A percentile compares a stretch with the other conserved stretches of the same genome.
Evolutionary conservation across 139 green algal species (phyloP).

Genomic region (Picochlorum sp.): DNA sequence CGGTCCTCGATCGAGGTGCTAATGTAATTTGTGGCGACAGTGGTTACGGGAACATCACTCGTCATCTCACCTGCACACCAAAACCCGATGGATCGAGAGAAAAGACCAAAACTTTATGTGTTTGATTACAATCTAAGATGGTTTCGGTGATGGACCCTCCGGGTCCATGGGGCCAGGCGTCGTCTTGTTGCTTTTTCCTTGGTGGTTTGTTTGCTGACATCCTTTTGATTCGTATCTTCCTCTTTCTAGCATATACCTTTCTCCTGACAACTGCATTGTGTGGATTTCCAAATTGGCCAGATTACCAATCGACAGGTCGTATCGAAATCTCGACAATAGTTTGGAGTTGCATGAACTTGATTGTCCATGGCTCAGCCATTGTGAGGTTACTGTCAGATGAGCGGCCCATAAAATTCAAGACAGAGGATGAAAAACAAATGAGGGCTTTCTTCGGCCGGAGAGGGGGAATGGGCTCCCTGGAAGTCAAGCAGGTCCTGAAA

Average conservation of each 20-base stretch:
- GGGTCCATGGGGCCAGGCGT: constrained; percentile 12
- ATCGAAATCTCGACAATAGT: constrained; percentile 5
- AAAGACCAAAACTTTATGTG: too few species aligned
- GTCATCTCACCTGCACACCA: too few species aligned
- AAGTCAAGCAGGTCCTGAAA: constrained; percentile 22
- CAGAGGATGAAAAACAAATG: constrained; percentile 32
- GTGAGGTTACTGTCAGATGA: constrained; percentile 25
- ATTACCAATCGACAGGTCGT: constrained; percentile 1
- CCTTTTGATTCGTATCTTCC: constrained; percentile 26
- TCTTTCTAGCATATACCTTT: constrained; percentile 17
- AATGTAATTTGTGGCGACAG: too few species aligned
- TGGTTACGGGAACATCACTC: too few species aligned
- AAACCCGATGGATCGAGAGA: too few species aligned
- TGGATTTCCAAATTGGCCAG: constrained; percentile 15
- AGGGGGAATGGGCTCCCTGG: constrained; percentile 22
- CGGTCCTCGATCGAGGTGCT: too few species aligned
- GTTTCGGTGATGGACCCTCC: not conserved
- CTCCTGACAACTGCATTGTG: constrained; percentile 5
- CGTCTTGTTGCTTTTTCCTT: constrained; percentile 14
- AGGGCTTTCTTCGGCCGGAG: constrained; percentile 25
- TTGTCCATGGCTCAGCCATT: constrained; percentile 19
- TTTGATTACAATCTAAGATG: too few species aligned
- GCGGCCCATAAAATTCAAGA: constrained; percentile 19
- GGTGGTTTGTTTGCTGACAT: constrained; percentile 15
- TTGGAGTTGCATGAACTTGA: constrained; percentile 10